Conservation (phyloP, 163 green algal species). For the Volvox carteri region DNA sequence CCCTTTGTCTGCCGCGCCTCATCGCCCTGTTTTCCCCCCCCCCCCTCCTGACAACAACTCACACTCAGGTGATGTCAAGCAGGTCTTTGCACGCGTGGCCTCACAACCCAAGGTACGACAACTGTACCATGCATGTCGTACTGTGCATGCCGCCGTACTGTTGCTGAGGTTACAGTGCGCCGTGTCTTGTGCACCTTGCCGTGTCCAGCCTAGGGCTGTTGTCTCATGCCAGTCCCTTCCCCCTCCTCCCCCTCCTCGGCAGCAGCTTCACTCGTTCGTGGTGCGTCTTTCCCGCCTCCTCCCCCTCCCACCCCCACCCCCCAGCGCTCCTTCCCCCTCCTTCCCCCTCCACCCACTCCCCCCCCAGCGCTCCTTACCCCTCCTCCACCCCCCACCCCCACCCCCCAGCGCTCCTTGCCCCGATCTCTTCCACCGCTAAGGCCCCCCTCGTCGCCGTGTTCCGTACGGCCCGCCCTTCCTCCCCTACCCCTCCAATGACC, state of each 20-base stretch:
- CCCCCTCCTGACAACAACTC: background rate
- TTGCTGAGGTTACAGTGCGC: too few relatives aligned
- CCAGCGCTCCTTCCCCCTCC: background rate
- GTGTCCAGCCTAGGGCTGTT: too few relatives aligned
- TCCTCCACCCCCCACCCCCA: background rate
- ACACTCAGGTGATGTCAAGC: constrained; percentile 36
- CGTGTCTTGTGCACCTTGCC: too few relatives aligned
- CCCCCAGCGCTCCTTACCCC: too few relatives aligned
- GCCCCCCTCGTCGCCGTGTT: too few relatives aligned
- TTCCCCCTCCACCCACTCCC: background rate
- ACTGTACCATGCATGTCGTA: background rate
- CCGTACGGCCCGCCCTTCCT: too few relatives aligned
- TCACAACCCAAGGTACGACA: constrained; percentile 44
- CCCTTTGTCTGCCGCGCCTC: background rate
- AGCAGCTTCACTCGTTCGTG: background rate
- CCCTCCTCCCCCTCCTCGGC: background rate
- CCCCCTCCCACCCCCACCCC: background rate
- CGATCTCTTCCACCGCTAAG: too few relatives aligned
- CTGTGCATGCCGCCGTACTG: background rate
- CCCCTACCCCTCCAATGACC: too few relatives aligned
- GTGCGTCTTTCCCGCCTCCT: background rate
- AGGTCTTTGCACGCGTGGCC: constrained; percentile 46
- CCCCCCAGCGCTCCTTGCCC: too few relatives aligned
- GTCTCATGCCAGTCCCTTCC: background rate
- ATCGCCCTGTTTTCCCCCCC: background rate